Base-by-base conservation (phyloP, 495 filamentous ascomycete genomes). In the Trichoderma virens region DNA sequence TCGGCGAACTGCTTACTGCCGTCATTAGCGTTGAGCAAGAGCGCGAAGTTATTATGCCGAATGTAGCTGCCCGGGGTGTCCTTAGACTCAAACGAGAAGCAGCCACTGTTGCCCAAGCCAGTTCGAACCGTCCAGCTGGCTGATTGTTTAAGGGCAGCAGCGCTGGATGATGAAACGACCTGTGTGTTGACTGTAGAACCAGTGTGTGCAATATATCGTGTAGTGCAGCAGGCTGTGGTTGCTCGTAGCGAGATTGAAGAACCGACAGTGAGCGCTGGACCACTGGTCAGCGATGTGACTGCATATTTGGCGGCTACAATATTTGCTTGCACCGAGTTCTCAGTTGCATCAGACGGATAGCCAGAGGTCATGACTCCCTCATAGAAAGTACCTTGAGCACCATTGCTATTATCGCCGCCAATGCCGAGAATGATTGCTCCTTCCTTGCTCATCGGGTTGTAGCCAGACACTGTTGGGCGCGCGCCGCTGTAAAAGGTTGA, bases 401-500 rank as follows among this genome's bases (percentile, higher is more conserved):
- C 63, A 61, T 69, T 68, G 65, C 82, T 85, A 71, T 86, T 85
- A 62, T 85, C 82, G 20, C 82, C 82, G 7, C 65, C 65, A 14
- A 59, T 63, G 2, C 65, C 65, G 38, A 85, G 83, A 66, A 86
- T 80, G 63, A 86, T 84, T 62, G 83, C 79, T n/a, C 82, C 82
- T 64, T 86, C 82, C 65, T 85, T 84, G 73, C 68, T 72, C 83
- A 86, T 86, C 0, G 83, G 83, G 71, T 84, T 82, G 68, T 85
- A 86, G 60, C 82, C 82, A 45, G 64, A 73, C 1, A 28, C 45
- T 39, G 7, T 20, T 47, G 82, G 83, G 51, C 82, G 81, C 2
- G 64, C 70, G 18, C 83, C 83, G 64, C 73, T 81, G 66, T 82
- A 85, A 72, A 77, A 84, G 0, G 82, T 85, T 59, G 82, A 81